phyloP scores from a whole-genome alignment of 306 rosid genomes.

The Oemleria cerasiformis region DNA sequence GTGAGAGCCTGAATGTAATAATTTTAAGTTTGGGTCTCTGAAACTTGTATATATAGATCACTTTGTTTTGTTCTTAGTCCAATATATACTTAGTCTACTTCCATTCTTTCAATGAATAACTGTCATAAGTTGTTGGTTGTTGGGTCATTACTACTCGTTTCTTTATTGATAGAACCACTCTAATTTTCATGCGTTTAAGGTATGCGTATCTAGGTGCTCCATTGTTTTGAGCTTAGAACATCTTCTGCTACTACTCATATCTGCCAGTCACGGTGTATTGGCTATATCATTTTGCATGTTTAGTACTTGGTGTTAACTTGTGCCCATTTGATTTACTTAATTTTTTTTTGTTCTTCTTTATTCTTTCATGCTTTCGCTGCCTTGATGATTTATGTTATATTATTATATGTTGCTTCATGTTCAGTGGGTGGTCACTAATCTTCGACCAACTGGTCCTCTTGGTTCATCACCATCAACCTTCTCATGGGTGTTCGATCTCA shows the following conservation, averaged over 20 bases:
- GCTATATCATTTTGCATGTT: too few species aligned
- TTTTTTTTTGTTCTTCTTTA: background rate
- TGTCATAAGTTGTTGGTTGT: background rate
- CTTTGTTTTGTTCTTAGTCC: background rate
- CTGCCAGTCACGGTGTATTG: background rate
- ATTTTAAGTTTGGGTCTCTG: constrained; percentile 6
- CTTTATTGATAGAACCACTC: background rate
- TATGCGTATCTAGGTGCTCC: background rate
- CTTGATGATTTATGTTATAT: background rate
- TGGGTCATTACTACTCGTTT: background rate
- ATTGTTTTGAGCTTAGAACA: background rate
- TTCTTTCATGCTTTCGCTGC: background rate
- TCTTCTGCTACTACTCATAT: background rate
- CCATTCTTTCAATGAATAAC: background rate
- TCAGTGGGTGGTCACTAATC: constrained; percentile 96
- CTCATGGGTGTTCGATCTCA: constrained; percentile 82
- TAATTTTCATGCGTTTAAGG: background rate
- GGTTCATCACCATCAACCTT: constrained; percentile 47
- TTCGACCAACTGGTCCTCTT: constrained; percentile 53
- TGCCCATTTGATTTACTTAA: background rate
- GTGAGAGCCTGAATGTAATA: background rate
- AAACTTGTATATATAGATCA: background rate
- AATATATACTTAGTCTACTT: background rate
- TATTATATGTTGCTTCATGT: constrained; percentile 9
- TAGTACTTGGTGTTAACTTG: constrained; percentile 1